Conservation (phyloP, 495 filamentous ascomycete genomes). For the Penicillium silybi region DNA sequence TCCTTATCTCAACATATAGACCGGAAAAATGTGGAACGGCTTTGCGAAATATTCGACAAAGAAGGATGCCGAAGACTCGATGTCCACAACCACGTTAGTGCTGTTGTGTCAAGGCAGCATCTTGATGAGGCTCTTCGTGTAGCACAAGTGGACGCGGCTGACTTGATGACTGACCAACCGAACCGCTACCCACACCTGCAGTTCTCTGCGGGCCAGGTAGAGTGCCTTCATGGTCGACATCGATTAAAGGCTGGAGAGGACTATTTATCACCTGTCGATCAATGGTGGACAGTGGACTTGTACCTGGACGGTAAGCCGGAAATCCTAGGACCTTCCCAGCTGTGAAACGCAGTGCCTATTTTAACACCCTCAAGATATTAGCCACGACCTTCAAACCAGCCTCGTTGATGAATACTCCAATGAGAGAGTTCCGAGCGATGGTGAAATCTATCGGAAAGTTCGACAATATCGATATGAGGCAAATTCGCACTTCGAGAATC, state of each 20-base stretch:
- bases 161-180: conserved; percentile 8
- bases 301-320: conserved; percentile 22
- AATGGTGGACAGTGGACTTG: conserved; percentile 37
- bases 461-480: conserved; percentile 28
- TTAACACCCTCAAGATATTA: conserved; percentile 13
- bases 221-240: conserved; percentile 36
- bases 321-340: background rate
- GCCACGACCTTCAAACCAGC: conserved; percentile 4
- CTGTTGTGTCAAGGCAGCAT: conserved; percentile 21
- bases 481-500: conserved; percentile 21
- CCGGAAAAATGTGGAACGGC: conserved; percentile 17
- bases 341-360: background rate
- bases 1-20: conserved; percentile 7
- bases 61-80: conserved; percentile 21
- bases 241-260: conserved; percentile 27
- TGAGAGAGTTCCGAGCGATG: conserved; percentile 26
- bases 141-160: conserved; percentile 1
- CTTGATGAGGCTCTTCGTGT: conserved; percentile 7
- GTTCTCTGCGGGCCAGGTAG: conserved; percentile 12
- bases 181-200: conserved; percentile 3
- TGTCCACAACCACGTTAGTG: conserved; percentile 20
- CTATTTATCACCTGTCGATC: conserved; percentile 19
- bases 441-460: conserved; percentile 40
- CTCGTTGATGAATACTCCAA: conserved; percentile 35
- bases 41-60: conserved; percentile 23